Evolutionary conservation across 2,329 filamentous ascomycete species (phyloP), one percentile per base, ranked within the genome.

Genomic region (Cadophora malorum): DNA sequence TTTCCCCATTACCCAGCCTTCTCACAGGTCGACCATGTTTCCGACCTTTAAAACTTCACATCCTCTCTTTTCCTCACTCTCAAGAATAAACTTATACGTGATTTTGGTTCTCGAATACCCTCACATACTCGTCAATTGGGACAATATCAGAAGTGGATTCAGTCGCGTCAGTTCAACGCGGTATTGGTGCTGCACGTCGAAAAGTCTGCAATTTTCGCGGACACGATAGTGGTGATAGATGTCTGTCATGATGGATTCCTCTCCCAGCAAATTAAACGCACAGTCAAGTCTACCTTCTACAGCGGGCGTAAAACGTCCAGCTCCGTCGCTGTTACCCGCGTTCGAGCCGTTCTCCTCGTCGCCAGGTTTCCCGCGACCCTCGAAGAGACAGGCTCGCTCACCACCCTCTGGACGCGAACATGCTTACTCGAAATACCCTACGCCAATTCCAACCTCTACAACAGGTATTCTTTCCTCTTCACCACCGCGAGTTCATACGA

Each of bases 391-490:
- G 76, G 86, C 85, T 68, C 81, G 82, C 69, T 78, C 71, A 71
- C 82, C 80, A 66, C 80, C 79, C 69, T 80, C 79, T 23, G 76
- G 78, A 74, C 76, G 71, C 66, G 73, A 76, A 65, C 67, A 69
- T 64, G 64, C 67, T 55, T 76, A 73, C 60, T 55, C 69, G 21
- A 93, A 91, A 77, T 98, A 98, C 81, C 96, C 96, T 52, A 98
- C 96, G 2, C 96, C 96, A 0, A 87, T 97, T 69, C 94, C 95
- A 23, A 97, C 95, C 4, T 98, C 96, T 3, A 97, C 93, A 73
- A 97, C 95, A 56, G 93, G 92, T 76, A 93, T 97, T 75, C 83
- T 97, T 73, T 93, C 92, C 47, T 96, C 93, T 59, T 97, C 94
- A 66, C 94, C 94, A 59, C 90, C 91, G 67, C 85, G 79, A 75